Conservation (phyloP, 148 eudicot species). For the Nyssa sinensis region DNA sequence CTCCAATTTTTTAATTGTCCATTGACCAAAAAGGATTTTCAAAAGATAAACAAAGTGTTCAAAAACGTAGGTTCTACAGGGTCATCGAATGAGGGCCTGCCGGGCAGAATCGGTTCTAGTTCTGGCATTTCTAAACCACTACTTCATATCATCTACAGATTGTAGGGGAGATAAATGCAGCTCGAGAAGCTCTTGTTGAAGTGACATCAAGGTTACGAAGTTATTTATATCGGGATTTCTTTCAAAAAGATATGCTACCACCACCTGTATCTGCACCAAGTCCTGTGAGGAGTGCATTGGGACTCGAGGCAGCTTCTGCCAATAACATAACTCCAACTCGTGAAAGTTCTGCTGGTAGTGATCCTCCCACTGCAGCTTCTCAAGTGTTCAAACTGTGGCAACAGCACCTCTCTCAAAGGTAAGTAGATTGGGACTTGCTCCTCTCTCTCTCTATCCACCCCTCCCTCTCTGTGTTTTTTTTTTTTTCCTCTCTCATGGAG, state of each 20-base stretch:
- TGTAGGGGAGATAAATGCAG: slow-evolving; percentile 88
- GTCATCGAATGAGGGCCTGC: neutral
- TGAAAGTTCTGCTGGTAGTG: slow-evolving; percentile 41
- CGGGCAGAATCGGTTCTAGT: neutral
- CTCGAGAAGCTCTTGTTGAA: slow-evolving; percentile 93
- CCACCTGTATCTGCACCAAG: slow-evolving; percentile 43
- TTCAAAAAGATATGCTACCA: slow-evolving; percentile 51
- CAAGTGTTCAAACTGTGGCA: slow-evolving; percentile 34
- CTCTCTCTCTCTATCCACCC: neutral
- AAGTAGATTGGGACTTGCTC: slow-evolving; percentile 10
- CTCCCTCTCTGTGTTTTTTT: neutral
- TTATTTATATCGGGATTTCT: slow-evolving; percentile 56
- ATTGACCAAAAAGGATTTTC: neutral
- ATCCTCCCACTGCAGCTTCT: slow-evolving; percentile 39
- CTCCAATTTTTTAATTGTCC: neutral
- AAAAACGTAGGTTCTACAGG: neutral
- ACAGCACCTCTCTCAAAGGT: slow-evolving; percentile 57
- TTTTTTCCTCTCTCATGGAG: neutral
- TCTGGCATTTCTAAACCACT: slow-evolving; percentile 19
- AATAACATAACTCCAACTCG: slow-evolving; percentile 31
- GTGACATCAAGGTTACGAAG: slow-evolving; percentile 79
- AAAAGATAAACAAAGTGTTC: neutral
- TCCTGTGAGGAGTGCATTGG: slow-evolving; percentile 39
- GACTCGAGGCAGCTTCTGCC: slow-evolving; percentile 39
- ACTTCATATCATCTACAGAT: slow-evolving; percentile 51